Evolutionary conservation across 2,329 filamentous ascomycete species (phyloP), one percentile per base, ranked within the genome.

Genomic region (Plenodomus lindquistii): DNA sequence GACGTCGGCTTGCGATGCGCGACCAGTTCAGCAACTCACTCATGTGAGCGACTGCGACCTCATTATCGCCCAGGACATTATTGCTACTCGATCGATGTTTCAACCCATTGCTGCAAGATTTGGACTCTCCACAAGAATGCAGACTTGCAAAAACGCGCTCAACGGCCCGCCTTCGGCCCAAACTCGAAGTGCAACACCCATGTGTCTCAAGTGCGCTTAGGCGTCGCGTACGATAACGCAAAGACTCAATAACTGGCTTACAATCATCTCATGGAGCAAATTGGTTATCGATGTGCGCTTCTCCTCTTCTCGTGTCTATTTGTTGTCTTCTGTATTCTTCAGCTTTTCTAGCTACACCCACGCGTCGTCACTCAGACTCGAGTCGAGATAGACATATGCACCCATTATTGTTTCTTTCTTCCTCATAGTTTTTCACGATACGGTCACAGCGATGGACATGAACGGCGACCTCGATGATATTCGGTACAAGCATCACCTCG

Each of bases 401-500:
- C n/a, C 13, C 36, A 24, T 24, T 19, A 18, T n/a, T 27, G 27
- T 38, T 44, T 10, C 34, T 37, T 29, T 17, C 42, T 4, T 31
- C 15, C 11, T 15, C 27, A 11, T 8, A 4, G 27, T 18, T 19
- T 37, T 5, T 4, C 16, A 9, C 16, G 8, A 37, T 16, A 6
- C 17, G 16, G 10, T 4, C 11, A 24, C 41, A 8, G 34, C 37
- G 18, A 20, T 35, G 2, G 36, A 49, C 9, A 2, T 22, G 17
- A 16, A 15, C 2, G 34, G 16, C 27, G 43, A 56, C 16, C 37
- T 64, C 29, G 62, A 64, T 18, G 54, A 63, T 34, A 48, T 59
- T 16, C 60, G 63, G 9, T 62, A 63, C 40, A 53, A 63, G 24
- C 56, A 65, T 41, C 63, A 66, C 37, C 38, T 65, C 8, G 46